phyloP scores from a whole-genome alignment of 805 yeast genomes.

The Wickerhamiella kurtzmanii region DNA sequence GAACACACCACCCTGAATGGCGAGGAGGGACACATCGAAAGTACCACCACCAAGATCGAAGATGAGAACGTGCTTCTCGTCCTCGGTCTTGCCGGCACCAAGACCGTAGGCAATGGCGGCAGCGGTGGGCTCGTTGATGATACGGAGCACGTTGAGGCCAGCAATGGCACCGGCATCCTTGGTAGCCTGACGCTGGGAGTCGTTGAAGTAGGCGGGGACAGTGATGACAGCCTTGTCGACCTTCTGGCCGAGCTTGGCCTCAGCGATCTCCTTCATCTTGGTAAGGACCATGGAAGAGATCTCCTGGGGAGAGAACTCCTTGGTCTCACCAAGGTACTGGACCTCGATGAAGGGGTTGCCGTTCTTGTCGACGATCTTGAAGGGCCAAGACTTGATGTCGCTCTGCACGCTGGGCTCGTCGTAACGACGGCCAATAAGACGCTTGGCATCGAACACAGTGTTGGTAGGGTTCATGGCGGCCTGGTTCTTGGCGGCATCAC shows the following conservation, averaged over 20 bases:
- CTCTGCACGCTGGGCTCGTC: constrained; percentile 72
- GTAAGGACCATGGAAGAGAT: constrained; percentile 82
- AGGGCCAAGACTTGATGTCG: constrained; percentile 91
- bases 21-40: constrained; percentile 84
- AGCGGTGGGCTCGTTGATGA: constrained; percentile 86
- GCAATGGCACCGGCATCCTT: constrained; percentile 83
- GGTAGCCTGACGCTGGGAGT: constrained; percentile 82
- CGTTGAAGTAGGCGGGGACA: constrained; percentile 81
- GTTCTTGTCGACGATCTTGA: constrained; percentile 57
- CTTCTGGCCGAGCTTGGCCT: constrained; percentile 64
- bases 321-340: constrained; percentile 71
- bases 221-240: constrained; percentile 78
- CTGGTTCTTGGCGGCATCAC: constrained; percentile 96
- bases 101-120: constrained; percentile 97
- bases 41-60: constrained; percentile 98
- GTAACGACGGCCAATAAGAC: constrained; percentile 85
- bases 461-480: constrained; percentile 87
- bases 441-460: constrained; percentile 80
- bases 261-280: constrained; percentile 81
- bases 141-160: constrained; percentile 71
- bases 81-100: constrained; percentile 72
- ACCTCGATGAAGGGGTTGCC: constrained; percentile 75
- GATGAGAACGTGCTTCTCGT: constrained; percentile 77
- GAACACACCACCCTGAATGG: constrained; percentile 92
- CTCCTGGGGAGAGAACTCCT: constrained; percentile 87